Percentiles rank a stretch among this genome's conserved stretches.
Conservation (phyloP, 148 eudicot species). For the Nyssa sinensis region DNA sequence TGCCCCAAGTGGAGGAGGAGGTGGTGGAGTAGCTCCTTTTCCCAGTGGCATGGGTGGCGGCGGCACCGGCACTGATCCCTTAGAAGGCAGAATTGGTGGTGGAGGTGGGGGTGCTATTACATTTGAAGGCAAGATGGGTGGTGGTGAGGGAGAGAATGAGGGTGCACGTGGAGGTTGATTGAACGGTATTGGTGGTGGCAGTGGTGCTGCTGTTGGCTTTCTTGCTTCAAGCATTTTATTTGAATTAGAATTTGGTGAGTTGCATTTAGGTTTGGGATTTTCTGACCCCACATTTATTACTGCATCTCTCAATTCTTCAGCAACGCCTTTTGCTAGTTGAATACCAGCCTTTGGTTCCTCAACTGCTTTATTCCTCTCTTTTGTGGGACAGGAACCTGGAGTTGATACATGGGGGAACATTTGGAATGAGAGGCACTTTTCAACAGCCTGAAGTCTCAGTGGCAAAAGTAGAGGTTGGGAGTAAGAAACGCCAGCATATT, state of each 20-base stretch:
- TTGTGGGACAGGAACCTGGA: conserved; percentile 23
- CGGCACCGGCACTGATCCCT: conserved; percentile 29
- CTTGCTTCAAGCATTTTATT: background rate
- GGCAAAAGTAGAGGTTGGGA: conserved; percentile 53
- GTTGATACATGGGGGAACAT: conserved; percentile 43
- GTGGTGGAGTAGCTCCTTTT: conserved; percentile 50
- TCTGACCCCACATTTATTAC: conserved; percentile 20
- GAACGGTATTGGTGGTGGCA: background rate
- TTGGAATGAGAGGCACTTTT: conserved; percentile 56
- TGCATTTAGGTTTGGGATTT: conserved; percentile 6
- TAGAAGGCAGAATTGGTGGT: conserved; percentile 34
- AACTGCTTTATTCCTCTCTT: conserved; percentile 5
- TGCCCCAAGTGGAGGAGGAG: conserved; percentile 52
- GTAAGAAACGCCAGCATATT: conserved; percentile 27
- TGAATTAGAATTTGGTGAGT: background rate
- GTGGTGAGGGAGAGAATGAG: conserved; percentile 2
- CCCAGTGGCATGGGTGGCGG: conserved; percentile 34
- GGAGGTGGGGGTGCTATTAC: conserved; percentile 31
- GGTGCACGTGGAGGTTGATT: background rate
- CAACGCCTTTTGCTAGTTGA: conserved; percentile 12
- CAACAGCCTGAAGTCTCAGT: conserved; percentile 59
- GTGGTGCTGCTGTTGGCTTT: conserved; percentile 12
- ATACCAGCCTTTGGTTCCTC: conserved; percentile 23
- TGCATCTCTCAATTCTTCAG: conserved; percentile 16
- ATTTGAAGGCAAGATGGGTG: background rate